Evolutionary conservation across 2,329 filamentous ascomycete genomes (phyloP).

Genomic region (Ascocoryne sarcoides): DNA sequence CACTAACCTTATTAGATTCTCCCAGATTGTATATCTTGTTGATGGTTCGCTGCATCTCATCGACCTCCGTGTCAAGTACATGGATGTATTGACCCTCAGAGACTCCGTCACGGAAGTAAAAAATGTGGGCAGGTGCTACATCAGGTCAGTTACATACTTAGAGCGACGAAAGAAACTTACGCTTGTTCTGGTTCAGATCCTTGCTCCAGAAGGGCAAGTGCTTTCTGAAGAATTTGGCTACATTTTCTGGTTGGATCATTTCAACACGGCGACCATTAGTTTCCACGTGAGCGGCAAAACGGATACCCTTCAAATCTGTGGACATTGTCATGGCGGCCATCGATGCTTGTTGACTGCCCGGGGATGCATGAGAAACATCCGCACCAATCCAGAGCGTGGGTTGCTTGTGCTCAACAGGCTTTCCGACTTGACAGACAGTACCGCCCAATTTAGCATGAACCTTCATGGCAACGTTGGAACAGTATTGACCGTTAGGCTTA

Average conservation of each 20-base stretch:
- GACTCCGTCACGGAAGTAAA: slow-evolving; percentile 92
- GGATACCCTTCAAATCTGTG: slow-evolving; percentile 59
- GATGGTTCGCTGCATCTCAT: slow-evolving; percentile 56
- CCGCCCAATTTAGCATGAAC: slow-evolving; percentile 94
- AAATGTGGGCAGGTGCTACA: slow-evolving; percentile 60
- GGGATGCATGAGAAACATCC: slow-evolving; percentile 78
- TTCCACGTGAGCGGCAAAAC: slow-evolving; percentile 71
- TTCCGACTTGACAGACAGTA: slow-evolving; percentile 46
- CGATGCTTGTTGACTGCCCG: slow-evolving; percentile 59
- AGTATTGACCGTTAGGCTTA: slow-evolving; percentile 71
- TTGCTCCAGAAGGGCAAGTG: too few species aligned
- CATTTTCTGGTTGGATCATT: slow-evolving; percentile 62
- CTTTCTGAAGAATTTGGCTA: slow-evolving; percentile 52
- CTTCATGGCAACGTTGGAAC: slow-evolving; percentile 93
- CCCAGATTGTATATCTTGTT: slow-evolving; percentile 28
- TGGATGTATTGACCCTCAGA: slow-evolving; percentile 77
- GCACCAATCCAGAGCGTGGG: slow-evolving; percentile 70
- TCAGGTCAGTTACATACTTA: too few species aligned
- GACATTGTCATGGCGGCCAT: slow-evolving; percentile 85
- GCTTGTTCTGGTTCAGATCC: too few species aligned
- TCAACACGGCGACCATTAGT: slow-evolving; percentile 78
- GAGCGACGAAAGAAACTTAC: too few species aligned
- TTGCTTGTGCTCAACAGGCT: neutral
- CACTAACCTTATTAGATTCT: slow-evolving; percentile 20
- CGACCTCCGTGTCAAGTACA: slow-evolving; percentile 71